Base-by-base conservation (phyloP, 805 yeast species). In the Yamadazyma olivae region DNA sequence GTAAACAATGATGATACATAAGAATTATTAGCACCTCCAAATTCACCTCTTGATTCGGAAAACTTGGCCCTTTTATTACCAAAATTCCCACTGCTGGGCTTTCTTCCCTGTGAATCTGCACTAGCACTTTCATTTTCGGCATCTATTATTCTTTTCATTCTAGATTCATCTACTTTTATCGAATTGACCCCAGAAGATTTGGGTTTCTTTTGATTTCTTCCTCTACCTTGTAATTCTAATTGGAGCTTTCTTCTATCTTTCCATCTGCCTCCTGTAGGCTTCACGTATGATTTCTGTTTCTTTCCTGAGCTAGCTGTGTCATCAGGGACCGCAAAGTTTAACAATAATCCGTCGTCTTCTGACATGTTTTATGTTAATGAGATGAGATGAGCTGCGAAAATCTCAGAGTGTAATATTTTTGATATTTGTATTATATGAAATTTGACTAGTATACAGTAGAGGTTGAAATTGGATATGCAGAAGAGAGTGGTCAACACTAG, bases 1-100 rank as follows among this genome's bases (percentile, higher is more conserved):
- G 72, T 66, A 68, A 91, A 91, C 35, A 91, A 64, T 1, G 97
- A 91, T 0, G 97, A 86, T 3, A 91, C 88, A 48, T 81, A 79
- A 6, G 91, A 79, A 45, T 75, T 73, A 44, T 74, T 67, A 39
- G 66, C 70, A 3, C 82, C 82, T 5, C 79, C 80, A 34, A 53
- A 52, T 44, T 69, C 74, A 5, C 81, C 81, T 35, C 69, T 63
- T 6, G 71, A 58, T 51, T 75, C 81, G 3, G 66, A 45, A 43
- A 66, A 65, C 42, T 65, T 60, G n/a, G 59, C 58, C 41, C 57
- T 59, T 43, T 66, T 67, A 3, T 30, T 17, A 13, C 17, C 17
- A 12, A 14, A 9, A 12, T 13, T 4, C 3, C 19, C 15, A 7
- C 17, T 17, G n/a, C n/a, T n/a, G n/a, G n/a, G n/a, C n/a, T n/a